Evolutionary conservation across 2,329 filamentous ascomycete species (phyloP).

Genomic region (Lachnellula cervina): DNA sequence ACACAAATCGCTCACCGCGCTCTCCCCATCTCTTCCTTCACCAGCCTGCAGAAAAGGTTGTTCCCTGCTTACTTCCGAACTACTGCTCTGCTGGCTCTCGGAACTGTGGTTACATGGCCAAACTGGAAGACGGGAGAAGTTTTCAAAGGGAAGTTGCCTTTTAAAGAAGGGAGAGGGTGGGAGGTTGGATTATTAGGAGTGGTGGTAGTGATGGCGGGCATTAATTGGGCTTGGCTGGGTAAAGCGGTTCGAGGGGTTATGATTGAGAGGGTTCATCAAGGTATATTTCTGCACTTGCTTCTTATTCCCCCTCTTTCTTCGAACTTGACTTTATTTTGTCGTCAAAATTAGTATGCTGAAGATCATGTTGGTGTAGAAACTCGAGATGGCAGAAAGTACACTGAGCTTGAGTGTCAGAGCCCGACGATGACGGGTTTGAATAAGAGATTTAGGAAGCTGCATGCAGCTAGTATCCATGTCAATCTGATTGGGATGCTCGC

Average conservation of each 20-base stretch:
- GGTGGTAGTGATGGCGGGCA: conserved; percentile 23
- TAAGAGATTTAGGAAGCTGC: conserved; percentile 32
- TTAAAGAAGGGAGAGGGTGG: not conserved
- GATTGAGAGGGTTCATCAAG: conserved; percentile 29
- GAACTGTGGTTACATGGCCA: conserved; percentile 33
- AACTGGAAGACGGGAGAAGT: not conserved
- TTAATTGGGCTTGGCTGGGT: conserved; percentile 35
- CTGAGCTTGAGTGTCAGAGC: not conserved
- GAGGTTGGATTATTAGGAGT: not conserved
- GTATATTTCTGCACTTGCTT: not conserved
- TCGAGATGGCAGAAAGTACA: not conserved
- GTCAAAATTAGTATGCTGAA: not conserved
- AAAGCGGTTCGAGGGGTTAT: conserved; percentile 27
- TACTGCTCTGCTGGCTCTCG: conserved; percentile 33
- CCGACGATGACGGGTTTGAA: conserved; percentile 23
- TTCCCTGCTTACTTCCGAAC: conserved; percentile 38
- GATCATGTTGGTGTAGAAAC: conserved; percentile 1
- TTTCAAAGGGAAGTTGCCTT: not conserved
- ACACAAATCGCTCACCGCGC: conserved; percentile 35
- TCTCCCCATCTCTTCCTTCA: conserved; percentile 36
- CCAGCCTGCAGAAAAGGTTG: conserved; percentile 35
- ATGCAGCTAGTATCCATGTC: conserved; percentile 40
- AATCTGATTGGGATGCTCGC: conserved; percentile 36
- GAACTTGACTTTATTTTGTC: not conserved
- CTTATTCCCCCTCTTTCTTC: not conserved